Percentiles rank a stretch among this genome's conserved stretches.
Conservation (phyloP, 176 grass and related monocot genomes). For the Puccinellia tenuiflora region DNA sequence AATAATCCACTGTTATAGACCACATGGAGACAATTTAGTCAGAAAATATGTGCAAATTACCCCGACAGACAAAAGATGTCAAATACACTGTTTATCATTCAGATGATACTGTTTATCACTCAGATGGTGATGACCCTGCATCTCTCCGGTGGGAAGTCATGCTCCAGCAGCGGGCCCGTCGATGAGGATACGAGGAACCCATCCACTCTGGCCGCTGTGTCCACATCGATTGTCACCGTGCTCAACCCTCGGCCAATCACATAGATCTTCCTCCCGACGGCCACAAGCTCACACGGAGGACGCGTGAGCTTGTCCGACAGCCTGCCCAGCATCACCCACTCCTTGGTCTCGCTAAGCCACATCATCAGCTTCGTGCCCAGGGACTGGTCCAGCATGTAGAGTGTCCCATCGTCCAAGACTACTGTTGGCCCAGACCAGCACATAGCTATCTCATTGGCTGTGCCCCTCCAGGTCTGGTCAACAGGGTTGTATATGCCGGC, state of each 20-base stretch:
- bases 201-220: constrained; percentile 37
- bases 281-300: constrained; percentile 33
- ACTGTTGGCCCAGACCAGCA: constrained; percentile 44
- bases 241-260: constrained; percentile 54
- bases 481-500: constrained; percentile 62
- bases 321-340: constrained; percentile 57
- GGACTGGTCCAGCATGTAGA: too few relatives aligned
- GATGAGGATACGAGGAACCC: constrained; percentile 44
- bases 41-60: too few relatives aligned
- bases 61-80: too few relatives aligned
- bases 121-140: constrained; percentile 66
- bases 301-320: constrained; percentile 44
- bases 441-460: constrained; percentile 45
- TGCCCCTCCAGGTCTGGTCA: constrained; percentile 39
- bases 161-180: constrained; percentile 20
- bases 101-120: too few relatives aligned
- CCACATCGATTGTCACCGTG: constrained; percentile 41
- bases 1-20: too few relatives aligned
- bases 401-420: constrained; percentile 18
- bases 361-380: constrained; percentile 32
- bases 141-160: constrained; percentile 44
- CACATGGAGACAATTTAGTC: too few relatives aligned
- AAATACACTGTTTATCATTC: too few relatives aligned
- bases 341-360: constrained; percentile 41
- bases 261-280: constrained; percentile 47